phyloP scores from a whole-genome alignment of 164 flowering plant genomes.

The Nymphaea colorata region DNA sequence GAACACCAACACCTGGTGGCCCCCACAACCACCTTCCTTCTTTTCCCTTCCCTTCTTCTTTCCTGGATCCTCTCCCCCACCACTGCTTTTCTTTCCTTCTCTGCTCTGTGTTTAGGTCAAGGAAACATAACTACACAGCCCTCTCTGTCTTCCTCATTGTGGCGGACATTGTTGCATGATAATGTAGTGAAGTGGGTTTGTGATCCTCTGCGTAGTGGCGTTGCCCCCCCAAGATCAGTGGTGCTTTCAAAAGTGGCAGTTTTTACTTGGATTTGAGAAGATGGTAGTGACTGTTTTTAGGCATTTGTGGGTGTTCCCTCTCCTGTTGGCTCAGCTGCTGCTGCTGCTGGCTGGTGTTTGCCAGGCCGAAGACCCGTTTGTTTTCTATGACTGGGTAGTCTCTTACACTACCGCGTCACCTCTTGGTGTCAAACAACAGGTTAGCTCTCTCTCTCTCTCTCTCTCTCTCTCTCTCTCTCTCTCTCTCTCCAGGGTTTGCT shows the following conservation, averaged over 20 bases:
- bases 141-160: neutral
- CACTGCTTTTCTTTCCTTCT: no score
- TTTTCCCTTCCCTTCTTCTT: no score
- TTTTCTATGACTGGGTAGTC: conserved; percentile 32
- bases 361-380: conserved; percentile 42
- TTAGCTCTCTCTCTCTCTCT: conserved; percentile 8
- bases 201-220: neutral
- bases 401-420: conserved; percentile 65
- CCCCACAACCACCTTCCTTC: neutral
- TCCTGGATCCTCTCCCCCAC: no score
- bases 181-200: neutral
- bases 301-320: neutral
- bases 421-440: conserved; percentile 74
- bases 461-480: neutral
- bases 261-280: neutral
- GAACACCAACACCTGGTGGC: neutral
- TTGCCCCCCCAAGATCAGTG: neutral
- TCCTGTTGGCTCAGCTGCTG: neutral
- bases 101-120: no score
- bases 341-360: conserved; percentile 14
- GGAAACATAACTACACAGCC: neutral
- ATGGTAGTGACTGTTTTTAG: neutral
- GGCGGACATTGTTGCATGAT: neutral
- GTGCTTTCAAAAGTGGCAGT: neutral
- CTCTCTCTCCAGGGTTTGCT: no score